These are phyloP conservation scores for Solanum tarijense DNA, from an alignment of 257 asterid genomes.

Conservation along the genomic window DNA sequence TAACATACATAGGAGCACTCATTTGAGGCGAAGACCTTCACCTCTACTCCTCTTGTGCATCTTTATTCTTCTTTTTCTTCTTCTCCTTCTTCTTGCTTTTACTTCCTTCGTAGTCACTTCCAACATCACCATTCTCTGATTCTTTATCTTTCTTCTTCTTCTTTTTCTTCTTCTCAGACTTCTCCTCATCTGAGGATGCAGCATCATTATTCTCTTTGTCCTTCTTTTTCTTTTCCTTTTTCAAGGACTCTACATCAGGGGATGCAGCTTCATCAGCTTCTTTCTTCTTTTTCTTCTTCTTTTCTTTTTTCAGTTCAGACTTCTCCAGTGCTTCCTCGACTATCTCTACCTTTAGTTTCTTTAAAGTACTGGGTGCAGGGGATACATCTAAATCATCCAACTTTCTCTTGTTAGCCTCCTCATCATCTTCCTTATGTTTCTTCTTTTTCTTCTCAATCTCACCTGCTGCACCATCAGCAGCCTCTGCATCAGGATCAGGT, in stretches of 20 bases:
- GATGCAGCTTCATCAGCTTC: conserved; percentile 18
- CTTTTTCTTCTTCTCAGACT: conserved; percentile 51
- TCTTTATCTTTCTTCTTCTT: conserved; percentile 27
- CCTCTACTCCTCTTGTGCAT: conserved; percentile 36
- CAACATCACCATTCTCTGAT: conserved; percentile 37
- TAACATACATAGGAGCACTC: conserved; percentile 11
- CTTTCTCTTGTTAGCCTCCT: conserved; percentile 53
- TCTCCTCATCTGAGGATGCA: conserved; percentile 36
- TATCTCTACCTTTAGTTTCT: conserved; percentile 42
- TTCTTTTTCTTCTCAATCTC: conserved; percentile 45
- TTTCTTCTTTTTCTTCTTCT: conserved; percentile 48
- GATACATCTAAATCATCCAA: conserved; percentile 33
- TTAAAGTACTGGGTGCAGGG: conserved; percentile 36
- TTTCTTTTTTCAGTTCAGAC: conserved; percentile 19
- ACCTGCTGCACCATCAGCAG: conserved; percentile 20
- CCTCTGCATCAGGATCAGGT: background rate
- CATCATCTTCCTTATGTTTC: conserved; percentile 32
- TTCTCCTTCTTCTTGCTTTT: conserved; percentile 62
- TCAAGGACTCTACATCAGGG: conserved; percentile 25
- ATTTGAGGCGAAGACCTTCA: background rate
- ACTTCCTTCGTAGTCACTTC: conserved; percentile 18
- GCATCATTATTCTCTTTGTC: conserved; percentile 23
- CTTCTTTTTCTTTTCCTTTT: conserved; percentile 32
- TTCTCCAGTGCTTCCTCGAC: conserved; percentile 17
- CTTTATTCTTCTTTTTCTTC: conserved; percentile 65